Base-by-base conservation (phyloP, 345 rosid species). In the Brassica napus region DNA sequence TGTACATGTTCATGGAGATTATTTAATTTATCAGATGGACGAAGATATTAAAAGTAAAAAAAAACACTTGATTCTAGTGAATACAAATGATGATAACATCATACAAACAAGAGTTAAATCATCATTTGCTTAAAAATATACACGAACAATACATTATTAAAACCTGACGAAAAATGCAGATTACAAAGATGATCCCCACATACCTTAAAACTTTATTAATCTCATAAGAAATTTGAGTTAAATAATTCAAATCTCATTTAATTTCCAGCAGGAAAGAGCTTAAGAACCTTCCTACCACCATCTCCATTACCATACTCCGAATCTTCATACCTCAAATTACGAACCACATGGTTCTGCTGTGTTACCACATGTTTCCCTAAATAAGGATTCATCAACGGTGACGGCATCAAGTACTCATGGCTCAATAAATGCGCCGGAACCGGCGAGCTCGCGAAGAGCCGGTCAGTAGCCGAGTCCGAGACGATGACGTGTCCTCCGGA, bases 401-500 rank as follows among this genome's bases (percentile, higher is more conserved):
- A 61, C 58, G 63, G 71, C 74, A 79, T 60, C 64, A 73, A 49
- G 16, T 68, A 79, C 37, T 68, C 82, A 3, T 37, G 68, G 39
- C 32, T 79, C 14, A 79, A 5, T 8, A 79, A 79, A 68, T 79
- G 79, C 1, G 75, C 75, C 2, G 83, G 83, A 63, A 80, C 79
- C n/a, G 83, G 83, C 0, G 84, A 84, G 44, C 83, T 77, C 0
- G 83, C 98, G 37, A 94, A 94, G 24, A 63, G 59, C 49, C 63
- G 73, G 69, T 31, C 87, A 9, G 87, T 82, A 73, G 92, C 30
- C 81, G 93, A 34, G 84, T 91, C 44, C 34, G 88, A 9, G 83
- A 91, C 32, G 84, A 87, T 2, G 88, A 86, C 32, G 90, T 81
- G 2, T 86, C 87, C 89, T 75, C 64, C 89, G 77, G 54, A 75